These are phyloP conservation scores for Penicillium desertorum DNA, from an alignment of 495 filamentous ascomycete genomes.

Conservation along the genomic window DNA sequence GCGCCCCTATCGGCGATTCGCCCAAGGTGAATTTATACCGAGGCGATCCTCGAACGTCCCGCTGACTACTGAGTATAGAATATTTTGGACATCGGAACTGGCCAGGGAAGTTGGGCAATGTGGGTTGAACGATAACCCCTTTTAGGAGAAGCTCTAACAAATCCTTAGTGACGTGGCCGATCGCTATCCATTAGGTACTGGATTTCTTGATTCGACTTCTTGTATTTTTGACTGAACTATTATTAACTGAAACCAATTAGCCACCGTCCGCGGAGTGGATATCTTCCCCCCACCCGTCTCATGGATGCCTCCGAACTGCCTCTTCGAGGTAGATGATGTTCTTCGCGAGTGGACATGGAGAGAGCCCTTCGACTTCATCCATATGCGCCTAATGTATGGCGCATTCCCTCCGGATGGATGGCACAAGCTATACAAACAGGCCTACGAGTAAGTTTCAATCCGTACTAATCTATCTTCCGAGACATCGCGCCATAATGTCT, in stretches of 20 bases:
- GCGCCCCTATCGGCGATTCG: conserved; percentile 17
- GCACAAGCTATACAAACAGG: conserved; percentile 26
- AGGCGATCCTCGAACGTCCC: not conserved
- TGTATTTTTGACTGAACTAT: not conserved
- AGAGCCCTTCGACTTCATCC: conserved; percentile 28
- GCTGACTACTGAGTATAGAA: conserved; percentile 17
- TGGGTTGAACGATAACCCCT: conserved; percentile 1
- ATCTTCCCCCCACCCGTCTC: conserved; percentile 17
- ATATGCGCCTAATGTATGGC: conserved; percentile 24
- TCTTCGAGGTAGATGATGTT: conserved; percentile 1
- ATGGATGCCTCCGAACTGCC: conserved; percentile 1
- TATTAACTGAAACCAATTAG: not conserved
- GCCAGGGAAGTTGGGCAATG: conserved; percentile 25
- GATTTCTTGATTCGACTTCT: conserved; percentile 11
- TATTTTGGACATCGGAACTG: conserved; percentile 26
- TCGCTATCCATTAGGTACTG: conserved; percentile 14
- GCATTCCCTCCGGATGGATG: conserved; percentile 25
- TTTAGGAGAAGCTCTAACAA: conserved; percentile 1
- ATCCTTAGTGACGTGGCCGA: conserved; percentile 18
- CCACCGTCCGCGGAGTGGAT: conserved; percentile 17
- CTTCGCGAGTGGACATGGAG: conserved; percentile 25
- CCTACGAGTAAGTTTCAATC: conserved; percentile 27
- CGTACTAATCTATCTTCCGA: not conserved
- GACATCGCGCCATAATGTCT: not conserved
- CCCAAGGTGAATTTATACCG: conserved; percentile 16